Base-by-base conservation (phyloP, 2,329 filamentous ascomycete genomes). In the Zasmidium angulare region DNA sequence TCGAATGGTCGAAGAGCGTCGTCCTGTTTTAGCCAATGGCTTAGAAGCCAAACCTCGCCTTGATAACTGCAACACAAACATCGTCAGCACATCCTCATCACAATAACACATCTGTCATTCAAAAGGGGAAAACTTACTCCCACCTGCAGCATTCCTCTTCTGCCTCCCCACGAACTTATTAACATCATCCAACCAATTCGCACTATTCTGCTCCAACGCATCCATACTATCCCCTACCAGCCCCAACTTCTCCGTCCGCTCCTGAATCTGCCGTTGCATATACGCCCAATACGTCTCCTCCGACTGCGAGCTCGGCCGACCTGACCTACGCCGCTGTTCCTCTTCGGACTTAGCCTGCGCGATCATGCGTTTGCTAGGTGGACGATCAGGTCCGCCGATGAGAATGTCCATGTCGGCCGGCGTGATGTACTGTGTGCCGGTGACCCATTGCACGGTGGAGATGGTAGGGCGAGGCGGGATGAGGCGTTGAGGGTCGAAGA, bases 361-460 rank as follows among this genome's bases (percentile, higher is more conserved):
- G 50, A 95, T 74, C 90, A 96, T 96, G 36, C 89, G 86, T 76
- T 96, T 96, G 61, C 90, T 95, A 1, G 91, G 88, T 2, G 93
- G 95, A 2, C 95, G 85, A 69, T 95, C 89, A 1, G 92, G 88
- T 0, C 93, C 93, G 53, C 93, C 91, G 60, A 99, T 95, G 1
- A 99, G 80, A 1, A 96, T 77, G 70, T 98, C 95, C 70, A 99
- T 86, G 69, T 99, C 95, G 1, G 87, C 82, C 0, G 91, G 89
- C 1, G 91, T 91, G 49, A 99, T 84, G 68, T 96, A 89, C 75
- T 97, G 93, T 1, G 93, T 98, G 2, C 95, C 95, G 0, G 92
- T 89, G 54, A 99, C 91, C 95, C 95, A 99, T 76, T 98, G 92
- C 40, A 99, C 77, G 69, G 96, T 96, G 20, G 90, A 96, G 61